phyloP scores from a whole-genome alignment of 805 yeast genomes.

The Grigorovia yakushimaensis region DNA sequence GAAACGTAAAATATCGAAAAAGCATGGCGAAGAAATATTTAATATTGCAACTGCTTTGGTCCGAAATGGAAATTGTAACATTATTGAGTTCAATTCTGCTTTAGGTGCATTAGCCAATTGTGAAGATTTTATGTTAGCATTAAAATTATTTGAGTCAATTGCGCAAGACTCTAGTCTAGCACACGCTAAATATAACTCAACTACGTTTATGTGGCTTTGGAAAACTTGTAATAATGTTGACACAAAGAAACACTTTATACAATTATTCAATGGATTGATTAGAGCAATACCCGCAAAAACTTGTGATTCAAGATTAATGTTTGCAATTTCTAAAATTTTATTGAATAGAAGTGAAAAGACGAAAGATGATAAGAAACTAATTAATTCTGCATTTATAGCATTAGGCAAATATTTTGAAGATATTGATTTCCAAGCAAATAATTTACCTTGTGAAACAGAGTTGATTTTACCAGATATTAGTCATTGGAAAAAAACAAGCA shows the following conservation, averaged over 20 bases:
- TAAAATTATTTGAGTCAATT: constrained; percentile 30
- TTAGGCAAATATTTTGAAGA: constrained; percentile 12
- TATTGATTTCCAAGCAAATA: background rate
- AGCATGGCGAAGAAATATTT: constrained; percentile 28
- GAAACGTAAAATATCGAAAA: constrained; percentile 23
- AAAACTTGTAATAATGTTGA: constrained; percentile 14
- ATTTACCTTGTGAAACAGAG: constrained; percentile 1
- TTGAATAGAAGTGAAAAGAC: constrained; percentile 7
- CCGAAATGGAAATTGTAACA: constrained; percentile 26
- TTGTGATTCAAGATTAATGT: constrained; percentile 18
- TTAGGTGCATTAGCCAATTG: constrained; percentile 37
- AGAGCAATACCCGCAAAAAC: constrained; percentile 11
- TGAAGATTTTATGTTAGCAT: constrained; percentile 29
- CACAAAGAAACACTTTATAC: constrained; percentile 12
- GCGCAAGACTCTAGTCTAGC: constrained; percentile 4
- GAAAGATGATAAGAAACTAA: background rate
- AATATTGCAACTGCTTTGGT: constrained; percentile 28
- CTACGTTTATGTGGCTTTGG: constrained; percentile 18
- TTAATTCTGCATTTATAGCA: constrained; percentile 6
- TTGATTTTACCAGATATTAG: constrained; percentile 10
- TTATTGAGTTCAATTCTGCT: constrained; percentile 38
- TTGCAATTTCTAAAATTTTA: constrained; percentile 17
- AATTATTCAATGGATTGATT: constrained; percentile 13
- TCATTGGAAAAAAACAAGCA: constrained; percentile 10
- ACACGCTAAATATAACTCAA: constrained; percentile 14